Percentiles rank a stretch among this genome's conserved stretches.
Evolutionary conservation across 345 rosid species (phyloP).

Genomic region (Leavenworthia alabamica): DNA sequence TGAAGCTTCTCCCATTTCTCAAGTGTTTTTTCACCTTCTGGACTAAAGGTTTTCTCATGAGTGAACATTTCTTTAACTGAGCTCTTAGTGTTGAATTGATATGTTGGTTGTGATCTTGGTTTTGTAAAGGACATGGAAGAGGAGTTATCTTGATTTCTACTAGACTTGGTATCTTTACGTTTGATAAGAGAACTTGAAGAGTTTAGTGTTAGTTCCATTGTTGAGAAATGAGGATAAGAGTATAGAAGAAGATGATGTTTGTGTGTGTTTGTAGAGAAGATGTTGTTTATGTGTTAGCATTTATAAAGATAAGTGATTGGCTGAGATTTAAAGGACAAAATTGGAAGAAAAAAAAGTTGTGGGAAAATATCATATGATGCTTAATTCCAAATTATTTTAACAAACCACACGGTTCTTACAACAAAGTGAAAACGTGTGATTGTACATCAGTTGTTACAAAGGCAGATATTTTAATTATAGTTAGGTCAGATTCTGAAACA

Average conservation of each 20-base stretch:
- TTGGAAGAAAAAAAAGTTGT: conserved; percentile 37
- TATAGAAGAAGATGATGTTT: too few species aligned
- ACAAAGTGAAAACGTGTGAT: conserved; percentile 18
- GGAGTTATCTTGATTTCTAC: conserved; percentile 43
- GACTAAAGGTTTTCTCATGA: conserved; percentile 30
- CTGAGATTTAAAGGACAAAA: conserved; percentile 26
- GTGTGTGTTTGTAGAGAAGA: conserved; percentile 33
- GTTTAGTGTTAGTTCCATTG: conserved; percentile 66
- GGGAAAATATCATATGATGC: conserved; percentile 23
- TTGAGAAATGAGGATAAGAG: conserved; percentile 10
- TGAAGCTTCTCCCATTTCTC: conserved; percentile 51
- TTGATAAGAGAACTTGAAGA: conserved; percentile 64
- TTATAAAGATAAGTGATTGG: conserved; percentile 59
- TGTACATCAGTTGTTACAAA: conserved; percentile 15
- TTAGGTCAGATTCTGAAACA: too few species aligned
- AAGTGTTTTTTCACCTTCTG: conserved; percentile 24
- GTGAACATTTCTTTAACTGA: conserved; percentile 37
- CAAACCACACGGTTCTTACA: conserved; percentile 9
- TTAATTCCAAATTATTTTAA: too few species aligned
- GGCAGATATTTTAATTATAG: conserved; percentile 1
- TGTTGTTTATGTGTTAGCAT: conserved; percentile 23
- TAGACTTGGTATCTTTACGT: conserved; percentile 46
- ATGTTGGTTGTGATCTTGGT: conserved; percentile 42
- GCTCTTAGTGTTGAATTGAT: conserved; percentile 37
- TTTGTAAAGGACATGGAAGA: conserved; percentile 42